Conservation (phyloP, 176 grass and related monocot species). For the Luzula sylvatica region DNA sequence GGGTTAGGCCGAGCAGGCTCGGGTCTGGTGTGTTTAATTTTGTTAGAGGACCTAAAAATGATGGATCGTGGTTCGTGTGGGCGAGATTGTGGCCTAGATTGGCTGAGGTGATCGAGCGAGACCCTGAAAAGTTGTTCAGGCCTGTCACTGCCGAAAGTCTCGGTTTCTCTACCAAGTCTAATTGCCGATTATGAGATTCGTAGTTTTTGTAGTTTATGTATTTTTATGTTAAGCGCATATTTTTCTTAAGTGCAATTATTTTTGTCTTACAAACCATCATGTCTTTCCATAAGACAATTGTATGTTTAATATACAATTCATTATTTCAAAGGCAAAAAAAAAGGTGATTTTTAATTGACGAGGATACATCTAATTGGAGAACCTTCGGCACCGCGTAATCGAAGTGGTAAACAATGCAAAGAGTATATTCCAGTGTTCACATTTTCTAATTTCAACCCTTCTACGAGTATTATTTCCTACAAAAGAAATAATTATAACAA, state of each 20-base stretch:
- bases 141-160: slow-evolving; percentile 33
- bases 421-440: slow-evolving; percentile 28
- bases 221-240: no score
- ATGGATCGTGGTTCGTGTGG: slow-evolving; percentile 43
- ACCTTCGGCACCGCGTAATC: slow-evolving; percentile 37
- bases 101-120: slow-evolving; percentile 30
- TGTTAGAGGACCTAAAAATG: slow-evolving; percentile 27
- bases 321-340: no score
- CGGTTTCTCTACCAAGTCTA: slow-evolving; percentile 12
- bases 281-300: no score
- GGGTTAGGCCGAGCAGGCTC: slow-evolving; percentile 30
- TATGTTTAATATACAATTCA: background rate
- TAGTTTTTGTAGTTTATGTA: no score
- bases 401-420: slow-evolving; percentile 39
- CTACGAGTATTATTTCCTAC: slow-evolving; percentile 43
- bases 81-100: slow-evolving; percentile 51
- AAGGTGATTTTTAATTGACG: slow-evolving; percentile 34
- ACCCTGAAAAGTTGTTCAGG: slow-evolving; percentile 38
- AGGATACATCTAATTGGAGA: slow-evolving; percentile 42
- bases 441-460: slow-evolving; percentile 39
- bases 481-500: slow-evolving; percentile 2
- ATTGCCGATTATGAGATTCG: slow-evolving; percentile 12
- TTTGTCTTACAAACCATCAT: no score
- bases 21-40: slow-evolving; percentile 32
- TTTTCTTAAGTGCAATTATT: no score